These are phyloP conservation scores for Thelonectria blattea DNA, from an alignment of 2,329 filamentous ascomycete species.

Conservation along the genomic window DNA sequence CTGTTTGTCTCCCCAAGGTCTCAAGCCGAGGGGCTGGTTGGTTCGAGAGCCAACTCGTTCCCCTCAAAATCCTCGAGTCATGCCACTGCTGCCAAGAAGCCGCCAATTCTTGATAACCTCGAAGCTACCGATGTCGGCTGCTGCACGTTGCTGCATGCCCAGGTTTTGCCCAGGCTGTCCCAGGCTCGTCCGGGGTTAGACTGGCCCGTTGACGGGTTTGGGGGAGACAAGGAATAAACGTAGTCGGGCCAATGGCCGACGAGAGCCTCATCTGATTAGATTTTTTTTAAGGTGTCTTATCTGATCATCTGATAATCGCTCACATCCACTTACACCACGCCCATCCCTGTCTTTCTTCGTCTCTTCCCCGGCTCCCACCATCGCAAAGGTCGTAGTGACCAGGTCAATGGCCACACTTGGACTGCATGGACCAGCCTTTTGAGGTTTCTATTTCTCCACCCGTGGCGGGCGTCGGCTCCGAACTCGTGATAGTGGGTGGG, in stretches of 20 bases:
- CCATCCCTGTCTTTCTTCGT: background rate
- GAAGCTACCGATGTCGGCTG: conserved; percentile 22
- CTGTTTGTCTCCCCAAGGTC: background rate
- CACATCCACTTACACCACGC: conserved; percentile 13
- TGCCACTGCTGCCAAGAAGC: background rate
- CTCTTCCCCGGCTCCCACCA: background rate
- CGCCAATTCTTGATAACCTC: conserved; percentile 7
- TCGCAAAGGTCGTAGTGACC: conserved; percentile 18
- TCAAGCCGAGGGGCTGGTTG: background rate
- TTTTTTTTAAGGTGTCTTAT: conserved; percentile 28
- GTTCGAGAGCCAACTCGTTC: background rate
- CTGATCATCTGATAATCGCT: conserved; percentile 34
- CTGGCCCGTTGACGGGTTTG: conserved; percentile 1
- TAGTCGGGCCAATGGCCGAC: conserved; percentile 27
- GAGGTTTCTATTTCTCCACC: conserved; percentile 2
- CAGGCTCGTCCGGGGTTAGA: background rate
- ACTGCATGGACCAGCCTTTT: conserved; percentile 16
- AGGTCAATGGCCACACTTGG: conserved; percentile 7
- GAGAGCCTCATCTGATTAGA: conserved; percentile 38
- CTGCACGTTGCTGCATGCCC: conserved; percentile 12
- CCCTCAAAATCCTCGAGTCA: conserved; percentile 8
- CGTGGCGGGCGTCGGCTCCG: conserved; percentile 3
- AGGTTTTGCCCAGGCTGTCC: background rate
- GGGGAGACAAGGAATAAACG: conserved; percentile 5
- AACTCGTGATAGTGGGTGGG: conserved; percentile 9